These are phyloP conservation scores for Triadica sebifera DNA, from an alignment of 345 rosid species.

Conservation along the genomic window DNA sequence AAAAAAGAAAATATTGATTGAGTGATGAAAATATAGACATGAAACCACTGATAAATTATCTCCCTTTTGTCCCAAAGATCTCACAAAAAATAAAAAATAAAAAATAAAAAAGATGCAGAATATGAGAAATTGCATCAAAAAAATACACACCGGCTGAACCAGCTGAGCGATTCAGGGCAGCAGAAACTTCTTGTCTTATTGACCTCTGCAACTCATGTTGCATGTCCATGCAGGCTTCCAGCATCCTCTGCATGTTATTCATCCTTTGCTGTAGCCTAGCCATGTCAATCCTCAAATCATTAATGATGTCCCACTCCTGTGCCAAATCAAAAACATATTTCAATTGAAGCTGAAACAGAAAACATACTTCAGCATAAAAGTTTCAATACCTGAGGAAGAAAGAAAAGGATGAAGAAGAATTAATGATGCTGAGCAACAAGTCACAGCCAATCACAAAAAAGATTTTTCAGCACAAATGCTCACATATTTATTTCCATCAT, in stretches of 20 bases:
- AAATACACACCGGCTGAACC: conserved; percentile 49
- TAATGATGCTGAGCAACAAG: neutral
- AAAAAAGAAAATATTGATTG: neutral
- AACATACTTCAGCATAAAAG: neutral
- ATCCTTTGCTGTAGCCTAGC: conserved; percentile 88
- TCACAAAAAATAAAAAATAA: neutral
- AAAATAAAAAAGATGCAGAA: neutral
- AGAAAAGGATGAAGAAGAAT: neutral
- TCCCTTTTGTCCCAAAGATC: neutral
- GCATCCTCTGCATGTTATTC: conserved; percentile 86
- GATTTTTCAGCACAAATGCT: neutral
- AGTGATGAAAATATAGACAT: neutral
- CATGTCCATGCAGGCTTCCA: conserved; percentile 99
- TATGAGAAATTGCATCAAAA: neutral
- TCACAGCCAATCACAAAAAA: neutral
- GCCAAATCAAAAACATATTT: conserved; percentile 12
- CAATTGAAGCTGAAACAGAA: neutral
- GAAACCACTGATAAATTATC: neutral
- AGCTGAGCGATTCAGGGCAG: conserved; percentile 67
- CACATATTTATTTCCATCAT: neutral
- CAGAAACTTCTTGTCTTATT: conserved; percentile 84
- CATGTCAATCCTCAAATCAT: conserved; percentile 88
- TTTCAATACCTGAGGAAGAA: neutral
- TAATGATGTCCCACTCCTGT: conserved; percentile 84
- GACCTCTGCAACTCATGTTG: conserved; percentile 93